A percentile compares a stretch with the other conserved stretches of the same genome.
Evolutionary conservation across 495 filamentous ascomycete genomes (phyloP).

Genomic region (Neurospora sp.): DNA sequence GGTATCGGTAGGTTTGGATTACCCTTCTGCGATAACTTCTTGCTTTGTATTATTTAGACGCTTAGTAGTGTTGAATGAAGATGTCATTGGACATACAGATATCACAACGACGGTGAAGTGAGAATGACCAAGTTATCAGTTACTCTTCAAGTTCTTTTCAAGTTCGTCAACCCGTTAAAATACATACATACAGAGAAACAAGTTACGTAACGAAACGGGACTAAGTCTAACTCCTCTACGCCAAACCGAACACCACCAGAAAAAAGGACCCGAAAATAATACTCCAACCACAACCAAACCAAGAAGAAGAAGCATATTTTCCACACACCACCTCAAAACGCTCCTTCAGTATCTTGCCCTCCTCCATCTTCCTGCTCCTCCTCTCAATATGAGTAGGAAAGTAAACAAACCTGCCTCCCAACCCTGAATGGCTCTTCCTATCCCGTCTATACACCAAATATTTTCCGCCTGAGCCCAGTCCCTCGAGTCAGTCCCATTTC

Average conservation of each 20-base stretch:
- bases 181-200: not conserved
- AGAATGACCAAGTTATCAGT: not conserved
- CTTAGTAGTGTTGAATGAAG: no score
- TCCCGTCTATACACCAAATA: not conserved
- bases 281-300: not conserved
- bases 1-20: not conserved
- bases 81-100: no score
- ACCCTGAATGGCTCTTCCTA: not conserved
- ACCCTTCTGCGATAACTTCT: not conserved
- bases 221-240: not conserved
- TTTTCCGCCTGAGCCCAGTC: not conserved
- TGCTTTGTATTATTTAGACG: not conserved
- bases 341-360: not conserved
- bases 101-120: no score
- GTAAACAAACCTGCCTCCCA: not conserved
- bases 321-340: not conserved
- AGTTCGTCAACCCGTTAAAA: not conserved
- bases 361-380: not conserved
- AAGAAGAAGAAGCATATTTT: not conserved
- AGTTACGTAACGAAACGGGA: not conserved
- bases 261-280: not conserved
- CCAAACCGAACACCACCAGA: not conserved
- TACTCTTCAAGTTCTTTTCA: not conserved
- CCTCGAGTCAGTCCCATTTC: not conserved
- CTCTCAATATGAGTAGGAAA: not conserved